Evolutionary conservation across 2,329 filamentous ascomycete genomes (phyloP).

Genomic region (Fonsecaea monophora): DNA sequence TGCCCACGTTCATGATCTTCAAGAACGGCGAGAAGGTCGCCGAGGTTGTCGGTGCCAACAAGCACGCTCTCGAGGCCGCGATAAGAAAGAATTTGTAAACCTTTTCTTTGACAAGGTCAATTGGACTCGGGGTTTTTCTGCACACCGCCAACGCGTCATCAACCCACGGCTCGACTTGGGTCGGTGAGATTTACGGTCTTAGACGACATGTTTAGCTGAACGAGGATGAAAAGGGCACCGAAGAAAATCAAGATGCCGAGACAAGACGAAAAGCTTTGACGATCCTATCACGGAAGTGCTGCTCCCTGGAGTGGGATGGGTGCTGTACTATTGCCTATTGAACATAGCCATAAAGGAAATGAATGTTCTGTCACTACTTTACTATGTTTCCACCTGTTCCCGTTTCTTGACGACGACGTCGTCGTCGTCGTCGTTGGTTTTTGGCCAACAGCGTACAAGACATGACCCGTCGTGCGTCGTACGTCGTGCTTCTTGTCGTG

Average conservation of each 20-base stretch:
- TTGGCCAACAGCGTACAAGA: not conserved
- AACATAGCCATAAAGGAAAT: not conserved
- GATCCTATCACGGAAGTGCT: not conserved
- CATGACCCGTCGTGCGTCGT: too few relatives aligned
- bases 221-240: not conserved
- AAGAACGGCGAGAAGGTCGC: conserved; percentile 75
- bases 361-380: not conserved
- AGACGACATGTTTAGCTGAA: not conserved
- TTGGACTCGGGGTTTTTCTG: not conserved
- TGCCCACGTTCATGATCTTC: conserved; percentile 91
- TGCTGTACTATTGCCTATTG: not conserved
- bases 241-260: not conserved
- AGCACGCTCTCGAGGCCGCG: conserved; percentile 60
- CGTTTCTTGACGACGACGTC: not conserved
- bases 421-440: not conserved
- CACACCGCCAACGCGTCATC: not conserved
- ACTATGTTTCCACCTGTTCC: not conserved
- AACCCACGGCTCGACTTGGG: not conserved
- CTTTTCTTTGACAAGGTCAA: not conserved
- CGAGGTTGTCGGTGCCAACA: conserved; percentile 82
- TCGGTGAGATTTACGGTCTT: not conserved
- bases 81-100: conserved; percentile 31
- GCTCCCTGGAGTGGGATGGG: not conserved
- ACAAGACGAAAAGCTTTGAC: not conserved
- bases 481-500: too few relatives aligned